These are phyloP conservation scores for Theobroma cacao DNA, from an alignment of 345 rosid species.

Conservation along the genomic window DNA sequence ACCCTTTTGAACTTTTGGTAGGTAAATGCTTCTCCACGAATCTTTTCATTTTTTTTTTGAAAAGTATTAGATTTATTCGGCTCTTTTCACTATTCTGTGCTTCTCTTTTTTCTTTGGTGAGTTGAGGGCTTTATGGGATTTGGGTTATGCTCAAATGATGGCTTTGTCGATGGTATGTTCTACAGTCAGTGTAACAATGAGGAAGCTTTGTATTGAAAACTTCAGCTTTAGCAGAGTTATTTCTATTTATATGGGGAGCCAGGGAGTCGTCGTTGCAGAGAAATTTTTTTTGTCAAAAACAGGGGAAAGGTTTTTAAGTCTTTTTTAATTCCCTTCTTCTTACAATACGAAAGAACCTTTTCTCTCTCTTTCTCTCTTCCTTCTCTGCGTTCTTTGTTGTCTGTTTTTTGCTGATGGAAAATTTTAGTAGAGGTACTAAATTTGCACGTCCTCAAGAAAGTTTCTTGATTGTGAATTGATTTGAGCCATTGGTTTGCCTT, in stretches of 20 bases:
- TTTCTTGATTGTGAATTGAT: background rate
- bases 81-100: background rate
- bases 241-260: background rate
- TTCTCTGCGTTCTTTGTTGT: background rate
- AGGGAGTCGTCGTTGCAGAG: background rate
- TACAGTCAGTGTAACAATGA: background rate
- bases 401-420: background rate
- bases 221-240: background rate
- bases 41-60: too few species aligned
- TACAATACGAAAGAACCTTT: background rate
- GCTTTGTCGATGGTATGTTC: background rate
- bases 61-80: too few species aligned
- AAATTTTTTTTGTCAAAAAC: background rate
- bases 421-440: background rate
- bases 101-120: background rate
- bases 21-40: constrained; percentile 8
- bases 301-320: background rate
- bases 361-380: background rate
- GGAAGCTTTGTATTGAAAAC: background rate
- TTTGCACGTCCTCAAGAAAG: background rate
- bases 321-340: background rate
- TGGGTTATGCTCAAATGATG: constrained; percentile 3
- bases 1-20: background rate
- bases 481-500: background rate
- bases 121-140: background rate